Conservation (phyloP, 768 basidiomycete species). For the Tubosaeta sp. region DNA sequence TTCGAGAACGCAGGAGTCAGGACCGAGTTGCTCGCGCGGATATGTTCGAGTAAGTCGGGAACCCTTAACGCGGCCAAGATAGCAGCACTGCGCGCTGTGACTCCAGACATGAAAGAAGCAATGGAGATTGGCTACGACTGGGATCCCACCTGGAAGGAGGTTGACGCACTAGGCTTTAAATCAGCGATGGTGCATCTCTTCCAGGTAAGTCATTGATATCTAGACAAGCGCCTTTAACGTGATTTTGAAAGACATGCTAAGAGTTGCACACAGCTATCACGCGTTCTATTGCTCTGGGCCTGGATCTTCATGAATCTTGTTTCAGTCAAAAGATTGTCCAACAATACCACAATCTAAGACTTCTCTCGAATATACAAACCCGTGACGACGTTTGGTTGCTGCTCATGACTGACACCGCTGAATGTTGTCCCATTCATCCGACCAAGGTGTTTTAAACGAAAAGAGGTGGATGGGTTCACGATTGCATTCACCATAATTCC, state of each 20-base stretch:
- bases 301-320: slow-evolving; percentile 66
- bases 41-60: slow-evolving; percentile 81
- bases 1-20: slow-evolving; percentile 33
- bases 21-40: slow-evolving; percentile 67
- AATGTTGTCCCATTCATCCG: neutral
- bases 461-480: neutral
- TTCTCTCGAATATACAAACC: slow-evolving; percentile 75
- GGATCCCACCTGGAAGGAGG: slow-evolving; percentile 65
- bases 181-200: slow-evolving; percentile 73
- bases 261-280: slow-evolving; percentile 71
- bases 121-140: slow-evolving; percentile 90
- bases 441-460: neutral
- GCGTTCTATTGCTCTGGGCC: slow-evolving; percentile 78
- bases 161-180: slow-evolving; percentile 62
- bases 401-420: slow-evolving; percentile 43
- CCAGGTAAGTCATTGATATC: slow-evolving; percentile 38
- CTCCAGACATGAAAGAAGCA: slow-evolving; percentile 79
- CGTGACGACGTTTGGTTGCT: slow-evolving; percentile 58
- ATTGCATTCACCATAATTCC: no score
- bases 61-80: slow-evolving; percentile 73
- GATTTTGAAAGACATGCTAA: slow-evolving; percentile 56
- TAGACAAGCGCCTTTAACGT: slow-evolving; percentile 1
- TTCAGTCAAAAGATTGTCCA: slow-evolving; percentile 74
- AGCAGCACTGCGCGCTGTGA: slow-evolving; percentile 61
- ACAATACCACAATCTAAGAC: slow-evolving; percentile 75